Base-by-base conservation (phyloP, 1,284 basidiomycete species). In the Ustilago xerochloae region DNA sequence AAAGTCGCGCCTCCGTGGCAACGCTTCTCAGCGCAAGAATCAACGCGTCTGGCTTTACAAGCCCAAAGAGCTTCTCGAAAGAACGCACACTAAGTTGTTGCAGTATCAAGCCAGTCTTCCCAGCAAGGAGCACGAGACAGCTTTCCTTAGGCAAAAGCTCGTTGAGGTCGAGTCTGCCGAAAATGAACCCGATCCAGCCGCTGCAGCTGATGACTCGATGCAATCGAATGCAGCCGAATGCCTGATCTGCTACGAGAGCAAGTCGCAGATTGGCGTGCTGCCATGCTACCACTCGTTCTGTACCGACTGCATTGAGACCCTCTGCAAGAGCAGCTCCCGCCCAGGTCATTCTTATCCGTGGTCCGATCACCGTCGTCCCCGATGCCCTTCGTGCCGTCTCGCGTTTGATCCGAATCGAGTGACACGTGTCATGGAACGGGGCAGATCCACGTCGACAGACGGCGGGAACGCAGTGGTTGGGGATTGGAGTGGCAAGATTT, bases 171-270 rank as follows among this genome's bases (percentile, higher is more conserved):
- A 51, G 9, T 29, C 24, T 15, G 28, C 89, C 89, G 86, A 92
- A 94, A 78, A 97, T 87, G 67, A 89, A 18, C 8, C 28, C 90
- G 72, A 90, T 89, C 81, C 97, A 90, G 73, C 89, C 90, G 59
- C 91, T 86, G 22, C 93, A 93, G 83, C 92, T 87, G 54, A 94
- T 93, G 38, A 29, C 8, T 6, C 47, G 9, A 16, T 43, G 18
- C 43, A 16, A 22, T 35, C 43, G 18, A 7, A 53, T n/a, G 39
- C 52, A 20, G 43, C 60, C 28, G 72, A 75, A 33, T 77, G 75
- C 30, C 52, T 22, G 26, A 59, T 78, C 46, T 78, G 73, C 50
- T 66, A 64, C 49, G 70, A 76, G 16, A 36, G 49, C 8, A 68
- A 69, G 22, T 46, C 57, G 22, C 54, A 66, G 33, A 64, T 68